Percentiles rank a stretch among this genome's conserved stretches.
Evolutionary conservation across 1,284 basidiomycete species (phyloP).

Genomic region (Taiwanofungus camphoratus): DNA sequence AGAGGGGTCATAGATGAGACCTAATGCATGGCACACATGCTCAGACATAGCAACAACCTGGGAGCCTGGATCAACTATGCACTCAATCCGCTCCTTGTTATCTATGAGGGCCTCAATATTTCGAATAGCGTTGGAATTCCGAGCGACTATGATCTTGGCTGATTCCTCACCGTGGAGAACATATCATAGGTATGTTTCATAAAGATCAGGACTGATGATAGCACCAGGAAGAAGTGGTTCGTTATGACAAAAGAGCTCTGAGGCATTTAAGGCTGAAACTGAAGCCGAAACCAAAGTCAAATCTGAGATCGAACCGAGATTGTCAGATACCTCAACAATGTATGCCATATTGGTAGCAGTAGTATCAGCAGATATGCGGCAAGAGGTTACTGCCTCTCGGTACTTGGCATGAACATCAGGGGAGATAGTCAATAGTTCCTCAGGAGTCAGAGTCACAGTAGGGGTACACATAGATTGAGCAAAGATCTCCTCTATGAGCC

Average conservation of each 20-base stretch:
- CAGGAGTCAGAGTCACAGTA: neutral
- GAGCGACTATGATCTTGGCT: neutral
- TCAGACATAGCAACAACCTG: neutral
- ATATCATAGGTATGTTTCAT: neutral
- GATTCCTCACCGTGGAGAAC: neutral
- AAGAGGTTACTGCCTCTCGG: too few relatives aligned
- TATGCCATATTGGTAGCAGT: neutral
- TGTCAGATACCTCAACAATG: neutral
- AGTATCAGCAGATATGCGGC: too few relatives aligned
- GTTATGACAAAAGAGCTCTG: too few relatives aligned
- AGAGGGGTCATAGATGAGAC: neutral
- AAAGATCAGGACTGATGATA: neutral
- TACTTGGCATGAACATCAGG: too few relatives aligned
- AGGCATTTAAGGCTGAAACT: too few relatives aligned
- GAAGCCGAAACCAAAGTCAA: too few relatives aligned
- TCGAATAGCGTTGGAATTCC: neutral
- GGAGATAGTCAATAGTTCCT: neutral
- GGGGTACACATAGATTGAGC: neutral
- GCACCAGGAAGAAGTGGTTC: neutral
- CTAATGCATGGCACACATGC: too few relatives aligned
- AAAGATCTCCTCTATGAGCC: neutral
- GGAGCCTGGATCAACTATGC: neutral
- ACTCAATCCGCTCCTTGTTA: neutral
- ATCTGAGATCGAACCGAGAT: too few relatives aligned
- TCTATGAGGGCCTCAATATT: neutral